Evolutionary conservation across 2,329 filamentous ascomycete genomes (phyloP), one percentile per base, ranked within the genome.

Genomic region (Graphilbum ipis-grandicollis): DNA sequence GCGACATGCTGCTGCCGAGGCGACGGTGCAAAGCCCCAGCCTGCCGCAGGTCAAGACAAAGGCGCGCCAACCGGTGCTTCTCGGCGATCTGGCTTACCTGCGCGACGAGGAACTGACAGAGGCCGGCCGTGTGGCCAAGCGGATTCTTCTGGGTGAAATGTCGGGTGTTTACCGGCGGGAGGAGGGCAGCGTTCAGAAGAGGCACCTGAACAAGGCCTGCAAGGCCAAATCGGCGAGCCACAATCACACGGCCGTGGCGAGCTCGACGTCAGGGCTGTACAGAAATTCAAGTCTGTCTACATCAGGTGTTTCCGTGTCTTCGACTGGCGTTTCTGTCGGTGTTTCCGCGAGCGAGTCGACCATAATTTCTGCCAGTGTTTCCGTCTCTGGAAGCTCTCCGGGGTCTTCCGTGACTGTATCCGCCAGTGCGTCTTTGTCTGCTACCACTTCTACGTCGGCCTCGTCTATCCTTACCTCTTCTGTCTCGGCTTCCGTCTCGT

Each of bases 1-100:
- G 23, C 19, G 19, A 14, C 40, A 38, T 12, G 36, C 36, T 10
- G 31, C 34, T 9, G 33, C 30, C 12, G 36, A 25, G 10, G 34
- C 26, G 19, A 19, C n/a, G 1, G n/a, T 7, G 13, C 28, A 19
- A 12, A 13, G 25, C 13, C 19, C 28, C n/a, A 25, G 31, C 31
- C 19, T 23, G 26, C 7, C 32, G 17, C 19, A 29, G 12, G 12
- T 21, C 4, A 7, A 31, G 6, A 18, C 14, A 19, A 12, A 35
- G 15, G 32, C 17, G 13, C 32, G 26, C 28, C 29, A 18, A 9
- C 26, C n/a, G 10, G 31, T 21, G 12, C 32, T 44, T 19, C 46
- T 63, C 13, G 60, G 60, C 17, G 59, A 63, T 39, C 56, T 63
- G 7, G 36, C 43, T 15, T 50, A 43, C 3, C 47, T 42, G 15